These are phyloP conservation scores for Scutellaria baicalensis DNA, from an alignment of 257 asterid genomes.

Conservation along the genomic window DNA sequence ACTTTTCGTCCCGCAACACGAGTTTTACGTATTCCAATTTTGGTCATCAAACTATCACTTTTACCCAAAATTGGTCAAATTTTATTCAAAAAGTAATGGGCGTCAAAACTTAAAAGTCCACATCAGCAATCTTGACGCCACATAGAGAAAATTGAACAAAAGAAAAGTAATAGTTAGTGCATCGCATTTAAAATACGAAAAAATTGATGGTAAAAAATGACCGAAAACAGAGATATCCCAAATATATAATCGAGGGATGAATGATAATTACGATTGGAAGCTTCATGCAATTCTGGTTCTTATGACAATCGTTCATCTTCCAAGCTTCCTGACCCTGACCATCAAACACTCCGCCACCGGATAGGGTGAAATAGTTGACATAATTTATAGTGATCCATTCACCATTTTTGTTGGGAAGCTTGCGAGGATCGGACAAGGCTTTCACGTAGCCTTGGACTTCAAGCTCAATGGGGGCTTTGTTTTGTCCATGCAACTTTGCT, in stretches of 20 bases:
- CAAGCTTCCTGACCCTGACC: conserved; percentile 41
- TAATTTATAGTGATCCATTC: conserved; percentile 43
- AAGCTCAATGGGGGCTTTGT: conserved; percentile 22
- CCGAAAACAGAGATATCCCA: too few species aligned
- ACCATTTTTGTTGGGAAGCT: neutral
- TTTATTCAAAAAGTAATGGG: too few species aligned
- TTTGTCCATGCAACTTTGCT: neutral
- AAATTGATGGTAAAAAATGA: too few species aligned
- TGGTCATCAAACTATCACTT: too few species aligned
- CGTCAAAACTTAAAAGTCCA: too few species aligned
- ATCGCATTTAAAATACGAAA: too few species aligned
- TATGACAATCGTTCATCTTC: conserved; percentile 37
- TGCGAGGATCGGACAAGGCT: conserved; percentile 18
- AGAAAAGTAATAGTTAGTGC: too few species aligned
- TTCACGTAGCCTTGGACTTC: conserved; percentile 28
- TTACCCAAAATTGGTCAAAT: too few species aligned
- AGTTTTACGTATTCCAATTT: too few species aligned
- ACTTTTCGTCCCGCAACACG: too few species aligned
- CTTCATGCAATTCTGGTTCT: conserved; percentile 13
- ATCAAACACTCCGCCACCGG: conserved; percentile 40
- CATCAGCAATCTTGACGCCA: too few species aligned
- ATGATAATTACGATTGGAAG: conserved; percentile 23
- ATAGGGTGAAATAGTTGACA: conserved; percentile 29
- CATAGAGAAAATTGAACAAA: too few species aligned
- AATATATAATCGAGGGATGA: neutral